A percentile compares a stretch with the other conserved stretches of the same genome.
Evolutionary conservation across 768 basidiomycete genomes (phyloP).

Genomic region (Russula olivacea): DNA sequence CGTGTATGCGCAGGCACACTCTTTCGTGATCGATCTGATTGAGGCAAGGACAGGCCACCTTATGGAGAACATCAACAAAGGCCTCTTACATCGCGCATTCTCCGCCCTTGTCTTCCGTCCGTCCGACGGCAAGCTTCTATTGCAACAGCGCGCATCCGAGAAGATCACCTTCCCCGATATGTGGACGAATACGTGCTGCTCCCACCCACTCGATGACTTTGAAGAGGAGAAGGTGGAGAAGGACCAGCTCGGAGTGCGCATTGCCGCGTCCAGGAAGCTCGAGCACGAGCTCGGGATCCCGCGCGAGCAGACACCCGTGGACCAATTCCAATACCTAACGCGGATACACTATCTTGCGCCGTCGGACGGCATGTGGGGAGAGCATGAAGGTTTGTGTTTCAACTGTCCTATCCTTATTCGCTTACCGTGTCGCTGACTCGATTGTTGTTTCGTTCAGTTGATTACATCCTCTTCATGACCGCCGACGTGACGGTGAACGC

Average conservation of each 20-base stretch:
- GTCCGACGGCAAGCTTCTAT: constrained; percentile 83
- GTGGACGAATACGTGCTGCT: constrained; percentile 99
- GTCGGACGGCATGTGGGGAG: constrained; percentile 89
- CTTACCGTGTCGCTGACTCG: background rate
- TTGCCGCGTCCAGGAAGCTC: constrained; percentile 92
- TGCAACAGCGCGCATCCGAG: constrained; percentile 94
- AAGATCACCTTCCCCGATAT: constrained; percentile 99
- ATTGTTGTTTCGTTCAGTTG: constrained; percentile 49
- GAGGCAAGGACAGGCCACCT: constrained; percentile 64
- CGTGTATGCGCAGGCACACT: constrained; percentile 51
- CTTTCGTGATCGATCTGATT: constrained; percentile 3
- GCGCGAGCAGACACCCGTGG: constrained; percentile 62
- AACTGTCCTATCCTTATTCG: background rate
- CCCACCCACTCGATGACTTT: constrained; percentile 92
- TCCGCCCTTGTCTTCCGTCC: constrained; percentile 96
- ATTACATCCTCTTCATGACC: constrained; percentile 95
- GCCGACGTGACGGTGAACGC: constrained; percentile 76
- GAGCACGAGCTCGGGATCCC: constrained; percentile 97
- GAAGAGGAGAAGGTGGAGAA: constrained; percentile 72
- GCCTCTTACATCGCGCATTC: constrained; percentile 95
- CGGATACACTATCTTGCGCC: constrained; percentile 97
- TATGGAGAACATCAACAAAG: constrained; percentile 94
- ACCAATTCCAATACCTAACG: constrained; percentile 90
- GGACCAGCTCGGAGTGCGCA: constrained; percentile 75
- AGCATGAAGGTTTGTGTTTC: constrained; percentile 78